These are phyloP conservation scores for Torulaspora pretoriensis DNA, from an alignment of 1,139 yeast genomes.

Conservation along the genomic window DNA sequence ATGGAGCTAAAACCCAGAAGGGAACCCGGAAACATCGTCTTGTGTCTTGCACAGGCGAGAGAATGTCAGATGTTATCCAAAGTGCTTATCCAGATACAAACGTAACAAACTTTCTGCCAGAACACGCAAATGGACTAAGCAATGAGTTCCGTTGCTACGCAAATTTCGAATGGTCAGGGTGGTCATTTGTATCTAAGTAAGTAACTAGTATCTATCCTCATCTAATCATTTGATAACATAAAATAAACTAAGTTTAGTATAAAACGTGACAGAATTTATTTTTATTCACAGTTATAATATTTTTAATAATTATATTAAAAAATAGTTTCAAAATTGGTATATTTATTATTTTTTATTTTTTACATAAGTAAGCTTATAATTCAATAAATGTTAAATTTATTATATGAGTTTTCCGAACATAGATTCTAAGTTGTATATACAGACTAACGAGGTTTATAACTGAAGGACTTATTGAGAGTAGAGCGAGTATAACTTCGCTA, in stretches of 20 bases:
- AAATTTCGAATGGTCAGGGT: slow-evolving; percentile 54
- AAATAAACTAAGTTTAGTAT: too few species aligned
- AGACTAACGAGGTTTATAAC: too few species aligned
- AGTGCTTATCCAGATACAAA: slow-evolving; percentile 60
- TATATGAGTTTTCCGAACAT: background rate
- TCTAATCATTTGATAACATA: too few species aligned
- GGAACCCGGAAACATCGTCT: slow-evolving; percentile 43
- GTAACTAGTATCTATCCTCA: background rate
- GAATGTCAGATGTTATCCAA: slow-evolving; percentile 63
- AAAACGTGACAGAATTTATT: too few species aligned
- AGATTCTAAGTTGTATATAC: background rate
- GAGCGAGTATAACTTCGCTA: too few species aligned
- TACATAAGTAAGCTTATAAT: too few species aligned
- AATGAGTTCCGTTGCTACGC: slow-evolving; percentile 89
- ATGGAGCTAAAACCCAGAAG: slow-evolving; percentile 12
- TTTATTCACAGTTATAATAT: too few species aligned
- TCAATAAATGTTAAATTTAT: too few species aligned
- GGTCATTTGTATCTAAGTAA: slow-evolving; percentile 40
- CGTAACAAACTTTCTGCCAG: slow-evolving; percentile 67
- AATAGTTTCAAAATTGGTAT: too few species aligned
- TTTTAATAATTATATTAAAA: too few species aligned
- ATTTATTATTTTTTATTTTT: too few species aligned
- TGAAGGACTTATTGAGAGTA: too few species aligned
- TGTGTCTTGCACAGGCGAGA: slow-evolving; percentile 80
- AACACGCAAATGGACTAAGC: slow-evolving; percentile 78